phyloP scores from a whole-genome alignment of 2,329 filamentous ascomycete species.

The Fusarium luffae region DNA sequence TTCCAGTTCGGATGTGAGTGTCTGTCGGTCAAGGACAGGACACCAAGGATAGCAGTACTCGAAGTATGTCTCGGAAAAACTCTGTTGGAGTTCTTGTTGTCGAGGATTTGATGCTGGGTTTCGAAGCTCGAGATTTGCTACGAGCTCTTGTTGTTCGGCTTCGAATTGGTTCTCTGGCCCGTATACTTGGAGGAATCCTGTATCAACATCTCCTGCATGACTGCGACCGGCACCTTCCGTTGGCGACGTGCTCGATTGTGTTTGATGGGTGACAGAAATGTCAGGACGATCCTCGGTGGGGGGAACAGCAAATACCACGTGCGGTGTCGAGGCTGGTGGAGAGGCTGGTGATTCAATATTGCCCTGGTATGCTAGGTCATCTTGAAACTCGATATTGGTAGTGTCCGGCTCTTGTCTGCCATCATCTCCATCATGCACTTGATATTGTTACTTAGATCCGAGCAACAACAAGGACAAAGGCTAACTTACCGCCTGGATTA shows the following conservation, averaged over 20 bases:
- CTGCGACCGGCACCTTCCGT: slow-evolving; percentile 40
- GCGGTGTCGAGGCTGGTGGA: not conserved
- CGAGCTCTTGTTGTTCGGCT: slow-evolving; percentile 46
- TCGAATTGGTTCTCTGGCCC: slow-evolving; percentile 49
- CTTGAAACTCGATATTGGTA: not conserved
- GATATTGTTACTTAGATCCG: not conserved
- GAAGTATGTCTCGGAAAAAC: slow-evolving; percentile 56
- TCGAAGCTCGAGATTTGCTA: slow-evolving; percentile 43
- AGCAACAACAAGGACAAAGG: not conserved
- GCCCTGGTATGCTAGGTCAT: not conserved
- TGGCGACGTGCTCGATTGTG: slow-evolving; percentile 33
- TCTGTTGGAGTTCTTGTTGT: slow-evolving; percentile 50
- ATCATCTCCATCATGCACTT: not conserved
- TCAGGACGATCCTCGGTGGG: not conserved
- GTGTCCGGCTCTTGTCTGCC: not conserved
- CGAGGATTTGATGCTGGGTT: slow-evolving; percentile 29
- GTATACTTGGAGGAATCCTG: slow-evolving; percentile 51
- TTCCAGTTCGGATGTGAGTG: slow-evolving; percentile 46
- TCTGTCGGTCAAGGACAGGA: slow-evolving; percentile 52
- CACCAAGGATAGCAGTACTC: slow-evolving; percentile 58
- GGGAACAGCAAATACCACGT: slow-evolving; percentile 3
- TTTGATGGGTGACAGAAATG: not conserved
- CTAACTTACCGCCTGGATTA: not conserved
- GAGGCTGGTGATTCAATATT: slow-evolving; percentile 14
- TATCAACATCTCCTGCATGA: slow-evolving; percentile 49